Evolutionary conservation across 2,329 filamentous ascomycete species (phyloP).

Genomic region (Stromatinia cepivora): DNA sequence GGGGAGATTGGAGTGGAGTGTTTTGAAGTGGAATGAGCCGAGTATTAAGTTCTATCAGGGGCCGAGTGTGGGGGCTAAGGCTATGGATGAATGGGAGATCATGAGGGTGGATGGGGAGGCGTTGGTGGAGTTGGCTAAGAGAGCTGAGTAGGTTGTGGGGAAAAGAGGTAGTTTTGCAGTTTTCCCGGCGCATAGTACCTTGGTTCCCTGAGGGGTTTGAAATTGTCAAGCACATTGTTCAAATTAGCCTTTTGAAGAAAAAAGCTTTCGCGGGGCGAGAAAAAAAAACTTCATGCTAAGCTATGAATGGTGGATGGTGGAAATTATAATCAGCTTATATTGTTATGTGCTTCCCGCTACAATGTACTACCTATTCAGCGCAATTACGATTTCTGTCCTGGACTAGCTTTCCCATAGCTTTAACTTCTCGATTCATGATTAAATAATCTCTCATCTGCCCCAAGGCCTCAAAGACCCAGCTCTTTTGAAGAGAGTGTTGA

Average conservation of each 20-base stretch:
- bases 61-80: conserved; percentile 58
- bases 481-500: not conserved
- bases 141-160: conserved; percentile 23
- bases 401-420: not conserved
- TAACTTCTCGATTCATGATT: not conserved
- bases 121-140: conserved; percentile 56
- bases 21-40: conserved; percentile 90
- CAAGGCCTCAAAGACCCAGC: not conserved
- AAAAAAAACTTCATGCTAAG: no score
- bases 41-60: conserved; percentile 81
- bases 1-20: conserved; percentile 82
- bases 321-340: no score
- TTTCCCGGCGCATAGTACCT: not conserved
- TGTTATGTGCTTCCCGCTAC: no score
- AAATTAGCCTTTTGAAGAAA: no score
- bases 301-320: no score
- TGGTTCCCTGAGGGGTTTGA: no score
- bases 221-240: no score
- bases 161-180: not conserved
- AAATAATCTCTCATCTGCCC: not conserved
- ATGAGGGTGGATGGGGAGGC: conserved; percentile 72
- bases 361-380: not conserved
- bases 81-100: conserved; percentile 70
- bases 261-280: no score
- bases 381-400: not conserved